Conservation (phyloP, 352 stramenopile species). For the Phytopythium kandeliae region DNA sequence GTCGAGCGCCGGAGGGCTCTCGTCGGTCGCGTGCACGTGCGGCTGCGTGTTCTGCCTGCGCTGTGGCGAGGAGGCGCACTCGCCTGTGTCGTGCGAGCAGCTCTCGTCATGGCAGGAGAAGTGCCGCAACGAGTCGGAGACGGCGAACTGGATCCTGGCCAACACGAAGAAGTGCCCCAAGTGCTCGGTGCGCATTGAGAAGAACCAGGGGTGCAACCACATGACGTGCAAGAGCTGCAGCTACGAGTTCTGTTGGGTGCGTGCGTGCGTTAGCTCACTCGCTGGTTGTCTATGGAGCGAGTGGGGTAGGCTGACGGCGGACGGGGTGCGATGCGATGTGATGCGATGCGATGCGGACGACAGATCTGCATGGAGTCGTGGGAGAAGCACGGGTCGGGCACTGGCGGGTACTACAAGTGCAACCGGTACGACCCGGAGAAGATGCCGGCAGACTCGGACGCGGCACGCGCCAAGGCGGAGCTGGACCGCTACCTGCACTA, state of each 20-base stretch:
- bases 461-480: constrained; percentile 92
- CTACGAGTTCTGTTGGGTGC: constrained; percentile 98
- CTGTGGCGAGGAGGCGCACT: constrained; percentile 97
- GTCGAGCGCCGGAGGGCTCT: constrained; percentile 72
- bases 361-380: constrained; percentile 94
- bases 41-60: constrained; percentile 87
- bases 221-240: constrained; percentile 94
- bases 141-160: constrained; percentile 99
- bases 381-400: constrained; percentile 94
- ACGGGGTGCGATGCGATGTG: too few species aligned
- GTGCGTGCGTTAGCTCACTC: constrained; percentile 12
- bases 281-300: too few species aligned
- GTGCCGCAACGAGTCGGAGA: constrained; percentile 97
- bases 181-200: constrained; percentile 98
- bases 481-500: constrained; percentile 99
- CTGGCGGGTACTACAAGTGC: constrained; percentile 99
- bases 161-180: constrained; percentile 99
- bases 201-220: constrained; percentile 99
- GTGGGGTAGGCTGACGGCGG: too few species aligned
- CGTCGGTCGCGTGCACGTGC: constrained; percentile 77
- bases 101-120: constrained; percentile 96
- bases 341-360: background rate
- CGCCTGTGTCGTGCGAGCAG: constrained; percentile 91
- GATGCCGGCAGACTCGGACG: constrained; percentile 67
- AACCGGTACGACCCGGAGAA: constrained; percentile 93